Percentiles rank a stretch among this genome's conserved stretches.
Conservation (phyloP, 164 flowering plant species). For the Vitis rotundifolia region DNA sequence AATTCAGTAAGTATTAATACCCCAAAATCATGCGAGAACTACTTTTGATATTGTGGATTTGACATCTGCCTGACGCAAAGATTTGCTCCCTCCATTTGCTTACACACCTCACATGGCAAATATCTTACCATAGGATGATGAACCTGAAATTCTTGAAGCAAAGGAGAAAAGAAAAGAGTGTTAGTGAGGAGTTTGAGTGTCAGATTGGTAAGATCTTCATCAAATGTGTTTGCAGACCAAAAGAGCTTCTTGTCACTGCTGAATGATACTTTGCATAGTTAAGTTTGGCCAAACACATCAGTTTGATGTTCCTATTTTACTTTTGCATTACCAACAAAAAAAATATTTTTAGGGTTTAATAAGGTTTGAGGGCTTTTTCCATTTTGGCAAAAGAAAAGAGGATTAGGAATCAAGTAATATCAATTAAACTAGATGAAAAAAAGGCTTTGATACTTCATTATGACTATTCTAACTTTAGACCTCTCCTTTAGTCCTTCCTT, state of each 20-base stretch:
- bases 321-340: background rate
- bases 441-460: background rate
- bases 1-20: background rate
- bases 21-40: background rate
- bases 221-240: background rate
- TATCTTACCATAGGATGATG: constrained; percentile 10
- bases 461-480: background rate
- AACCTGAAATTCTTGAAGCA: background rate
- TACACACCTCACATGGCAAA: constrained; percentile 25
- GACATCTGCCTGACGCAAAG: constrained; percentile 25
- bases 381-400: background rate
- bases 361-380: too few species aligned
- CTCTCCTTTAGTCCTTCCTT: background rate
- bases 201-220: too few species aligned
- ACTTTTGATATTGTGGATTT: background rate
- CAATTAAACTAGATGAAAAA: background rate
- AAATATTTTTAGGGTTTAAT: too few species aligned
- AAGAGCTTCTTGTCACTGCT: background rate
- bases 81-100: constrained; percentile 14
- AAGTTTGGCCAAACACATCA: too few species aligned
- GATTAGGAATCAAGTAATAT: background rate
- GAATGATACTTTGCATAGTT: too few species aligned
- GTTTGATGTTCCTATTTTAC: background rate
- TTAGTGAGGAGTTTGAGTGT: too few species aligned
- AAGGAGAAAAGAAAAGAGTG: too few species aligned